Conservation (phyloP, 257 asterid genomes). For the Cruciata laevipes region DNA sequence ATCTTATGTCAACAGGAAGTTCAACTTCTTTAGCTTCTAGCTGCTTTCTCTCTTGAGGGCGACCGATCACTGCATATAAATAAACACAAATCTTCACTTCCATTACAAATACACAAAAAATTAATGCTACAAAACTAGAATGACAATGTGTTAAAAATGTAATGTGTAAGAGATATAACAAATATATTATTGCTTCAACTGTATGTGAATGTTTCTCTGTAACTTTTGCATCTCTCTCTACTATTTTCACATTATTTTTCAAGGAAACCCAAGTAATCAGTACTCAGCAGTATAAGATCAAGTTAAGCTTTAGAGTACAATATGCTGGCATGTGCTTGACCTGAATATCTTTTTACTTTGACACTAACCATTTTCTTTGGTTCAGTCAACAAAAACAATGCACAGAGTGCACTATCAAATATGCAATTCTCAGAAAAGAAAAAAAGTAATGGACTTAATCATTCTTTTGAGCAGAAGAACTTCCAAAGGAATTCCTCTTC, state of each 20-base stretch:
- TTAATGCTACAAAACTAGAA: constrained; percentile 6
- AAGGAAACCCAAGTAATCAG: neutral
- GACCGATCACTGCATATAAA: constrained; percentile 39
- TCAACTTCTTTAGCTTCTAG: constrained; percentile 77
- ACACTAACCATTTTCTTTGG: neutral
- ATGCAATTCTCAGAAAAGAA: neutral
- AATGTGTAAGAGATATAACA: neutral
- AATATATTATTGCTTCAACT: neutral
- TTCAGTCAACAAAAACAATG: neutral
- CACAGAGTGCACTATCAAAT: neutral
- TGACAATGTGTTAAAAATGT: neutral
- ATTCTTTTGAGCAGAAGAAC: neutral
- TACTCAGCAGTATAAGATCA: neutral
- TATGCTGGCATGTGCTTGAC: neutral
- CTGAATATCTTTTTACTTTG: neutral
- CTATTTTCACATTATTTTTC: neutral
- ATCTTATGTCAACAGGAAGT: constrained; percentile 66
- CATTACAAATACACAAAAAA: neutral
- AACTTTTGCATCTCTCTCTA: neutral
- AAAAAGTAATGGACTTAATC: no score
- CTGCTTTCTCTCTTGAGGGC: constrained; percentile 54
- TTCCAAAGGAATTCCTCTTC: neutral
- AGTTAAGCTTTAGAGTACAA: neutral
- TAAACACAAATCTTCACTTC: neutral
- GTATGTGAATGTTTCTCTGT: neutral